Evolutionary conservation across 2,329 filamentous ascomycete species (phyloP), one percentile per base, ranked within the genome.

Genomic region (Fusarium heterosporum): DNA sequence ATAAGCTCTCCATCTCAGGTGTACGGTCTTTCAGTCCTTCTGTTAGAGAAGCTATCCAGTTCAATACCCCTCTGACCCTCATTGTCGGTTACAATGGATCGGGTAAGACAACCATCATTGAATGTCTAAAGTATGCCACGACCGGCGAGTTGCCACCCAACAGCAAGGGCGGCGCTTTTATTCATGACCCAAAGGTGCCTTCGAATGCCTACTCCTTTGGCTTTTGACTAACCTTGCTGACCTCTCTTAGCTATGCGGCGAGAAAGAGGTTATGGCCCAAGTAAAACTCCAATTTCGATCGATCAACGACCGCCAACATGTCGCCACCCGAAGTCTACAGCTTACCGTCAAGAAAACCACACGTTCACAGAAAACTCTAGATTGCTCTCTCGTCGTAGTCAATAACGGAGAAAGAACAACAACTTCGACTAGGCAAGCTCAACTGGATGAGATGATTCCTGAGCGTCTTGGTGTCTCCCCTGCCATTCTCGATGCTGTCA

Each of bases 71-170:
- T 26, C 85, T 99, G 56, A 99, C 96, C 13, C 86, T 99, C 64
- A 99, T 99, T 71, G 96, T 99, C 59, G 96, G 96, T 59, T 93
- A 93, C 79, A 99, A 99, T 81, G 96, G 96, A 55, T 98, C 95
- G 1, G 96, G 96, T 64, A 99, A 99, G 82, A 99, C 96, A 11
- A 98, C 96, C 58, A 97, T 99, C 75, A 99, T 99, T 79, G 96
- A 99, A 79, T 97, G 93, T 77, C 90, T 99, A 74, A 97, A 97
- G 77, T 99, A 97, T 88, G 94, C 93, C 51, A 97, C 96, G 17
- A 97, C 94, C 9, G 96, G 96, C 56, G 92, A 96, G 74, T 86
- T 97, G 46, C 96, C 96, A 2, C 93, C 96, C 30, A 97, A 97
- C 82, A 94, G 90, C 81, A 91, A 90, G 71, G 91, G 91, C 28